A percentile compares a stretch with the other conserved stretches of the same genome.
Evolutionary conservation across 441 rosid genomes (phyloP).

Genomic region (Adansonia grandidieri): DNA sequence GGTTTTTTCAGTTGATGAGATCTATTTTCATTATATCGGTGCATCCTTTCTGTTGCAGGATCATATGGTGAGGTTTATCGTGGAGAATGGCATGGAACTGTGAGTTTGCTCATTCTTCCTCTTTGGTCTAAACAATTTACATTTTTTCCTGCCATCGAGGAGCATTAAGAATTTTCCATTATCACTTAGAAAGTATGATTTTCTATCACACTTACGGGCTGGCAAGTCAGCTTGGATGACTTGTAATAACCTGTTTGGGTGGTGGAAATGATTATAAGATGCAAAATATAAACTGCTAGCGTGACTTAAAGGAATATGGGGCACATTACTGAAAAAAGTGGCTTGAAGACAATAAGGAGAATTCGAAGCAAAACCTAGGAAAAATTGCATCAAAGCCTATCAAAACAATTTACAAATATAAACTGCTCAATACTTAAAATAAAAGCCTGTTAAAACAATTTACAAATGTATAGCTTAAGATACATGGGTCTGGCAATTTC

Average conservation of each 20-base stretch:
- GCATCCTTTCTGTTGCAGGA: constrained; percentile 57
- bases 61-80: constrained; percentile 98
- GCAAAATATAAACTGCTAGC: neutral
- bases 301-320: constrained; percentile 6
- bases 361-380: neutral
- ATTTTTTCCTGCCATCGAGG: neutral
- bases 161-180: neutral
- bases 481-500: neutral
- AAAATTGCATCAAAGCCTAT: neutral
- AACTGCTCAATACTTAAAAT: neutral
- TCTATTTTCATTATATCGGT: constrained; percentile 22
- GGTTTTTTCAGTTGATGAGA: neutral
- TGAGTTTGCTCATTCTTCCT: constrained; percentile 49
- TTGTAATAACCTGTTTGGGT: constrained; percentile 1
- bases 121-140: constrained; percentile 6
- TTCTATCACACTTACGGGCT: constrained; percentile 11
- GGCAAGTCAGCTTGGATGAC: constrained; percentile 16
- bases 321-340: neutral
- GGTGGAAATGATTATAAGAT: neutral
- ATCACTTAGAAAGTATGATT: constrained; percentile 3
- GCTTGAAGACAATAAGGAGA: constrained; percentile 12
- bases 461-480: neutral
- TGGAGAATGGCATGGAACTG: constrained; percentile 97
- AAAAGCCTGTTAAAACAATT: too few species aligned
- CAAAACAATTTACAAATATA: neutral